A percentile compares a stretch with the other conserved stretches of the same genome.
Evolutionary conservation across 495 filamentous ascomycete genomes (phyloP).

Genomic region (Trypethelium eluteriae): DNA sequence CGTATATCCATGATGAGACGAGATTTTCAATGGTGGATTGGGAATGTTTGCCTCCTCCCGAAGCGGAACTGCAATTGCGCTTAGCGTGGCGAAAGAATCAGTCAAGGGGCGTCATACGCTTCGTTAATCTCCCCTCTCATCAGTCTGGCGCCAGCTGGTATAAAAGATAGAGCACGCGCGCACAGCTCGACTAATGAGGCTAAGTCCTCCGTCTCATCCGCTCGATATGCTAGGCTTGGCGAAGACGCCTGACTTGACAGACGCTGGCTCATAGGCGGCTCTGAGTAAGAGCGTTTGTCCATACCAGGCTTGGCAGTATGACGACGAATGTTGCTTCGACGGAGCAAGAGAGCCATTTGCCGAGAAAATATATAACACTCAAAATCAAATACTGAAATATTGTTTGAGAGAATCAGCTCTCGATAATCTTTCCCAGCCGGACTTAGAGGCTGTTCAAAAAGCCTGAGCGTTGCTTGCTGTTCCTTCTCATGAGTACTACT

Average conservation of each 20-base stretch:
- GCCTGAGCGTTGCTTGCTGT: not conserved
- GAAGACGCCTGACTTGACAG: conserved; percentile 12
- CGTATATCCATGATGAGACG: conserved; percentile 77
- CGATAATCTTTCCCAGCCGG: conserved; percentile 75
- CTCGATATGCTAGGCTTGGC: not conserved
- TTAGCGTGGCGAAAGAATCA: not conserved
- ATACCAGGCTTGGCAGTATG: conserved; percentile 1
- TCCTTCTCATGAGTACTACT: conserved; percentile 14
- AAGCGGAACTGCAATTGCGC: conserved; percentile 11
- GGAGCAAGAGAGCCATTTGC: conserved; percentile 74
- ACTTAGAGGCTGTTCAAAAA: conserved; percentile 52
- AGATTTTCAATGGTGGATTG: conserved; percentile 62
- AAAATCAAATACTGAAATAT: conserved; percentile 97
- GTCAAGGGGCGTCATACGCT: conserved; percentile 27
- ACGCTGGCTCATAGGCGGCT: conserved; percentile 2
- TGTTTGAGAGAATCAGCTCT: conserved; percentile 86
- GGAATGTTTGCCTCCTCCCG: conserved; percentile 6
- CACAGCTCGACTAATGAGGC: conserved; percentile 72
- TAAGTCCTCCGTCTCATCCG: conserved; percentile 53
- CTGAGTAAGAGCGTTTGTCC: conserved; percentile 11
- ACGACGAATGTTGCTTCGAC: conserved; percentile 59
- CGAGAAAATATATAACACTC: conserved; percentile 87
- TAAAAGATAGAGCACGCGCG: conserved; percentile 67
- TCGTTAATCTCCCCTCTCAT: conserved; percentile 64
- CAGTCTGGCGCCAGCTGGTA: conserved; percentile 65